Base-by-base conservation (phyloP, 2,329 filamentous ascomycete genomes). In the Didymella sp. region DNA sequence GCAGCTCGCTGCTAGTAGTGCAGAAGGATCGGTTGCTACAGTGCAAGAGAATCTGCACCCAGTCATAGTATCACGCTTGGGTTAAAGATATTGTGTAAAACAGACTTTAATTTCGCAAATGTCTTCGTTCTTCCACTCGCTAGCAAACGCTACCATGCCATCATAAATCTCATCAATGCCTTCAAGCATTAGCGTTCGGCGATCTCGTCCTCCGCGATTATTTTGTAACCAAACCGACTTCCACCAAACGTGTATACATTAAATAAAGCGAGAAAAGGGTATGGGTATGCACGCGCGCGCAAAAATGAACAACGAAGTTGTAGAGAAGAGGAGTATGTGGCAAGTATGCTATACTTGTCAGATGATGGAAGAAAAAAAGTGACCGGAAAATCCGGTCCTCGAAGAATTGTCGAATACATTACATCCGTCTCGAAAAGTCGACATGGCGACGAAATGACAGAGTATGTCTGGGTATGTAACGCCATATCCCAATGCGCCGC, bases 381-480 rank as follows among this genome's bases (percentile, higher is more conserved):
- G 33, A 37, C 33, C 19, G 27, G 22, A 37, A 43, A 22, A 30
- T 15, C 33, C 42, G 19, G 41, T 46, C 15, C 28, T 8, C 8
- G 33, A 50, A 41, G 15, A 53, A 53, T 35, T 33, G 33, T 58
- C 30, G 28, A 38, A 22, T 40, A 51, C 38, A 48, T 40, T 12
- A 44, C 28, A 47, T 13, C 44, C 54, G 35, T 40, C 17, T 53
- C 45, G 40, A 46, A 13, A 49, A 33, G 40, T 50, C 46, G 44
- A 58, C 27, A 50, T 58, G 41, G 40, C 21, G 33, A 38, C 30
- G 24, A 50, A 50, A 49, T 45, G 13, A 42, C 35, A 47, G 17
- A 49, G 33, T 58, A 45, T 46, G 48, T 58, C 48, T 58, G 69
- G 69, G 69, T 70, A 72, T 69, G 68, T 62, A 67, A 64, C 55